A percentile compares a stretch with the other conserved stretches of the same genome.
Conservation (phyloP, 257 asterid genomes). For the Craterostigma plantagineum region DNA sequence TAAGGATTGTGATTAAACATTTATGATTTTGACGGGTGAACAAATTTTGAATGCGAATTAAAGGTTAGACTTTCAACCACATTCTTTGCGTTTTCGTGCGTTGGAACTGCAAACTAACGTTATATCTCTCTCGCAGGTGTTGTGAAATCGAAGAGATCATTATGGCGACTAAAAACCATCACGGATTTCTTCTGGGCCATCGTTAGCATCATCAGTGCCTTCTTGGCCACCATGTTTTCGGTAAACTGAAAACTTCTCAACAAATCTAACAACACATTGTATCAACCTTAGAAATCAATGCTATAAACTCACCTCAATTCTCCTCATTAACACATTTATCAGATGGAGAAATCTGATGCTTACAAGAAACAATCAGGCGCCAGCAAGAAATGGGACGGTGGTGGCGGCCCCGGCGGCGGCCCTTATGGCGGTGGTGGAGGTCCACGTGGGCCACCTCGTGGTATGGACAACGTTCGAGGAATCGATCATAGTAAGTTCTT, state of each 20-base stretch:
- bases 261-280: not conserved
- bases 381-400: slow-evolving; percentile 94
- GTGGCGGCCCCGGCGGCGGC: slow-evolving; percentile 82
- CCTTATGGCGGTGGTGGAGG: slow-evolving; percentile 92
- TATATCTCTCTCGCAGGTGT: slow-evolving; percentile 71
- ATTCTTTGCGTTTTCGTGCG: too few species aligned
- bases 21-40: too few species aligned
- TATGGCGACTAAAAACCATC: slow-evolving; percentile 78
- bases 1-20: too few species aligned
- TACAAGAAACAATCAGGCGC: slow-evolving; percentile 63
- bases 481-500: slow-evolving; percentile 66
- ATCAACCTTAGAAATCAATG: not conserved
- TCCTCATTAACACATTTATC: slow-evolving; percentile 2
- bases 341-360: slow-evolving; percentile 92
- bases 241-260: slow-evolving; percentile 21
- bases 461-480: slow-evolving; percentile 71
- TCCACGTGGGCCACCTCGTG: slow-evolving; percentile 87
- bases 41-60: too few species aligned
- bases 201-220: slow-evolving; percentile 45
- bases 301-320: not conserved
- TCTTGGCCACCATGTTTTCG: slow-evolving; percentile 83
- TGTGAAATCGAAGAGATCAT: slow-evolving; percentile 58
- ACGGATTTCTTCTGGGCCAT: slow-evolving; percentile 75
- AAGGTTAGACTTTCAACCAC: too few species aligned
- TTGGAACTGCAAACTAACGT: too few species aligned